Evolutionary conservation across 495 filamentous ascomycete species (phyloP), one percentile per base, ranked within the genome.

Genomic region (Aspergillus olivimuriae): DNA sequence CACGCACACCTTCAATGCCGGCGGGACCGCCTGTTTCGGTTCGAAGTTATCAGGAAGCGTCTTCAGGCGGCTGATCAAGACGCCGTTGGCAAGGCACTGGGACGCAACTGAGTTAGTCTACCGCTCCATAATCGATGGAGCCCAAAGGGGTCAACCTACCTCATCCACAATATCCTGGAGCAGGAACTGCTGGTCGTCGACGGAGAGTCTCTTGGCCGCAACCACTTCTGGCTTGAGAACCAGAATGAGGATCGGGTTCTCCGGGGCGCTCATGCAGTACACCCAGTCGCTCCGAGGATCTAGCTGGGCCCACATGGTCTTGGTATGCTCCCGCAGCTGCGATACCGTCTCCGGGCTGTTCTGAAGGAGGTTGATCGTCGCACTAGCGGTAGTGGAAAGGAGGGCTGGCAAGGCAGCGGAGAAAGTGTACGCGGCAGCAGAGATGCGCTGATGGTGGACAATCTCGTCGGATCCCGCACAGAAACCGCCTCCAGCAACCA

Each of bases 251-350:
- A 95, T 66, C 0, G 92, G 92, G 50, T 95, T 97, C 54, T 96
- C 89, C 2, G 75, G 68, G 3, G 81, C 69, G 57, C 87, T 92
- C 5, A 84, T 87, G 69, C 87, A 92, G 43, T 68, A 66, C 26
- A 97, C 82, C 86, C 89, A 96, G 48, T 97, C 94, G 63, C 89
- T 95, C 16, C 88, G 76, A 3, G 88, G 89, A 56, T 97, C 94
- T 20, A 97, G 71, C 61, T 95, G 89, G 10, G 79, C 78, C 56
- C 86, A 77, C 81, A 97, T 83, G 3, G 80, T 73, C 54, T 79
- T 82, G 51, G 83, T 87, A 48, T 87, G 83, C 44, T 96, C 92
- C 19, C 91, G 76, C 53, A 92, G 77, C 50, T 80, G 77, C 1
- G 69, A 62, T 32, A 96, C 63, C 24, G 87, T 75, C 31, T 94